These are phyloP conservation scores for Pseudocercospora fuligena DNA, from an alignment of 2,329 filamentous ascomycete species.

Conservation along the genomic window DNA sequence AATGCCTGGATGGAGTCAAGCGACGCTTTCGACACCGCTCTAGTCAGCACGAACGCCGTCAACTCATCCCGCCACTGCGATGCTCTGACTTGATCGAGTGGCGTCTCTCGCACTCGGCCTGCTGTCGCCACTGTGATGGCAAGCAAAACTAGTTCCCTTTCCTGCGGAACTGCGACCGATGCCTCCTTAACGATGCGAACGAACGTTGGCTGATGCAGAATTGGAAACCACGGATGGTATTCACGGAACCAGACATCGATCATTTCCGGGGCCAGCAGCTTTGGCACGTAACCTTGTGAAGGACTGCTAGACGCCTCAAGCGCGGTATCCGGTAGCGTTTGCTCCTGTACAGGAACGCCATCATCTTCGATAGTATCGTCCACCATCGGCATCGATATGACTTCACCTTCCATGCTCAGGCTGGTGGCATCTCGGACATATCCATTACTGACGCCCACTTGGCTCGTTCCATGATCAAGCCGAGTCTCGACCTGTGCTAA, in stretches of 20 bases:
- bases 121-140: slow-evolving; percentile 15
- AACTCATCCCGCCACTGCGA: not conserved
- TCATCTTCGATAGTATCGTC: not conserved
- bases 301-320: not conserved
- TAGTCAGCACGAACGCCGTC: not conserved
- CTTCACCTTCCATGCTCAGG: not conserved
- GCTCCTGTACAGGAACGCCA: not conserved
- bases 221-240: slow-evolving; percentile 46
- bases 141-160: slow-evolving; percentile 11
- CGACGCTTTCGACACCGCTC: slow-evolving; percentile 24
- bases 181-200: slow-evolving; percentile 28
- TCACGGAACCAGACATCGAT: slow-evolving; percentile 44
- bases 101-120: not conserved
- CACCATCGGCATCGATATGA: not conserved
- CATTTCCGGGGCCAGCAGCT: slow-evolving; percentile 27
- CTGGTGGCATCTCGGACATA: not conserved
- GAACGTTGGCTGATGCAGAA: slow-evolving; percentile 39
- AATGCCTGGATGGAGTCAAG: slow-evolving; percentile 42
- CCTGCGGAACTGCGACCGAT: not conserved
- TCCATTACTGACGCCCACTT: not conserved
- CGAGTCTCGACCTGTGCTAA: slow-evolving; percentile 14
- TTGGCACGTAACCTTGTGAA: slow-evolving; percentile 2
- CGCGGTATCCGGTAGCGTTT: not conserved
- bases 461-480: not conserved
- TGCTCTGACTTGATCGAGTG: not conserved